Evolutionary conservation across 2,329 filamentous ascomycete species (phyloP).

Genomic region (Pseudogymnoascus sp.): DNA sequence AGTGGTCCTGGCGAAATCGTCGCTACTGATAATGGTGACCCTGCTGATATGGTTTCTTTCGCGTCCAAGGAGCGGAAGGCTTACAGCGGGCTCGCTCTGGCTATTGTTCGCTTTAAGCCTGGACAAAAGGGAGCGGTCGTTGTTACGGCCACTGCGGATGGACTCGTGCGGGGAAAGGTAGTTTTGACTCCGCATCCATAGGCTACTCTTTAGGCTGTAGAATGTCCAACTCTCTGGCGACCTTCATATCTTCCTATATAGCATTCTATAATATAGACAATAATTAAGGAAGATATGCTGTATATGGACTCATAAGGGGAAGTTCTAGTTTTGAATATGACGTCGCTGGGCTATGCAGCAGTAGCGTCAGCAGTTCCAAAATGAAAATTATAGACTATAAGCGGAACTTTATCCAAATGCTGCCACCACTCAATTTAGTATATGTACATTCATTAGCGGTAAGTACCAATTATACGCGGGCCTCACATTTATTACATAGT

Average conservation of each 20-base stretch:
- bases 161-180: constrained; percentile 16
- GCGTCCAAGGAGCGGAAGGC: constrained; percentile 32
- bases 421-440: not conserved
- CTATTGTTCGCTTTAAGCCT: constrained; percentile 29
- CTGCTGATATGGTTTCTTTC: constrained; percentile 37
- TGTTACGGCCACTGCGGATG: constrained; percentile 18
- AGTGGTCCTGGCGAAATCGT: constrained; percentile 38
- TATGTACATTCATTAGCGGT: not conserved
- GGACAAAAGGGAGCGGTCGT: constrained; percentile 19
- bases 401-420: not conserved
- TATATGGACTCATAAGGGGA: not conserved
- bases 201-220: not conserved
- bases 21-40: constrained; percentile 45
- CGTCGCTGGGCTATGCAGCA: not conserved
- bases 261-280: not conserved
- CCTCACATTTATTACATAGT: not conserved
- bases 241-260: not conserved
- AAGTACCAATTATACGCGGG: not conserved
- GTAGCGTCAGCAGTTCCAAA: not conserved
- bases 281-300: not conserved
- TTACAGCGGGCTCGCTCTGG: constrained; percentile 34
- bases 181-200: not conserved
- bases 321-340: not conserved
- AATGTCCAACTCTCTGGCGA: too few relatives aligned
- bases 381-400: not conserved